phyloP scores from a whole-genome alignment of 2,329 filamentous ascomycete species.

The Drechslerella dactyloides region DNA sequence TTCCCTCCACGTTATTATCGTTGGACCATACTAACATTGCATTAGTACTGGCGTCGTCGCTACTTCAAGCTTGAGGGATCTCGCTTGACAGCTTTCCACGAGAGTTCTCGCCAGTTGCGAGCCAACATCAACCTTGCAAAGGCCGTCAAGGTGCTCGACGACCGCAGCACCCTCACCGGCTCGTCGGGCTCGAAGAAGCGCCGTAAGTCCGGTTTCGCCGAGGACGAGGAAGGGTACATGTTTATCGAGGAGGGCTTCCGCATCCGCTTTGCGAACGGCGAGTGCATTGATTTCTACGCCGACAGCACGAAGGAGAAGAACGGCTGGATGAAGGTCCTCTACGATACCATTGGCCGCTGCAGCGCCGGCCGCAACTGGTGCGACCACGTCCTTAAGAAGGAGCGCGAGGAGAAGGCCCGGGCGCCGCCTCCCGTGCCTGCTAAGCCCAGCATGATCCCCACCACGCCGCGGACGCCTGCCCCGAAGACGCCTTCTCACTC shows the following conservation, averaged over 20 bases:
- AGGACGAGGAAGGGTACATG: constrained; percentile 99
- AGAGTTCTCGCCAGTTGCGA: constrained; percentile 90
- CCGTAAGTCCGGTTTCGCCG: constrained; percentile 91
- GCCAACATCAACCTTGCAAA: constrained; percentile 97
- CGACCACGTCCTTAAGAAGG: constrained; percentile 66
- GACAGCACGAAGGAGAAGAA: constrained; percentile 87
- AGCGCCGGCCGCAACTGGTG: constrained; percentile 66
- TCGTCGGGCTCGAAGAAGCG: constrained; percentile 77
- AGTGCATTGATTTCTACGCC: constrained; percentile 98
- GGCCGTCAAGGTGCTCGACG: constrained; percentile 90
- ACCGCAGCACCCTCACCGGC: constrained; percentile 80
- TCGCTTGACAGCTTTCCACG: constrained; percentile 93
- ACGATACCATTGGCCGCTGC: constrained; percentile 70
- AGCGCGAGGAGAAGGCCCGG: constrained; percentile 41
- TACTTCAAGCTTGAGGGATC: constrained; percentile 94
- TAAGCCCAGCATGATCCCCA: constrained; percentile 42
- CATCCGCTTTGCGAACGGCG: constrained; percentile 96
- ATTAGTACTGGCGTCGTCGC: constrained; percentile 91
- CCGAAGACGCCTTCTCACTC: constrained; percentile 35
- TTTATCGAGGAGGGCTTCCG: constrained; percentile 99
- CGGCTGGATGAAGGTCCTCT: constrained; percentile 88
- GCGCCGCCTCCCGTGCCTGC: constrained; percentile 31
- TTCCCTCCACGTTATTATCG: constrained; percentile 34
- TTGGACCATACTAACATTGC: constrained; percentile 58
- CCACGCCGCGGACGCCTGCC: constrained; percentile 35